These are phyloP conservation scores for Ophiostoma himal-ulmi DNA, from an alignment of 2,329 filamentous ascomycete species.

Conservation along the genomic window DNA sequence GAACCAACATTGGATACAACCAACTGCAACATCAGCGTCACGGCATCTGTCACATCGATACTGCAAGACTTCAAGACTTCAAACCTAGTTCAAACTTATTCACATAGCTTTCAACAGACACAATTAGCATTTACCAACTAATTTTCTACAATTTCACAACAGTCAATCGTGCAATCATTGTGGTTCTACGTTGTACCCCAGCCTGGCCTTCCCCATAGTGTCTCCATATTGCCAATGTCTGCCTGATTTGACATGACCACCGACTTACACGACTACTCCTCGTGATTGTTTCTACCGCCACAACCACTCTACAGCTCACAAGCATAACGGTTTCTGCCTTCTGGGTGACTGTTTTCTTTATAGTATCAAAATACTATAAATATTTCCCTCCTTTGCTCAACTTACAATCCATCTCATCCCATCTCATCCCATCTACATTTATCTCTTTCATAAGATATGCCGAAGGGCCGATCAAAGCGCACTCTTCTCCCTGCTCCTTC, in stretches of 20 bases:
- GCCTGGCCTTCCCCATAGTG: slow-evolving; percentile 7
- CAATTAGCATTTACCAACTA: background rate
- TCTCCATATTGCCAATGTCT: slow-evolving; percentile 15
- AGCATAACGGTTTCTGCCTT: background rate
- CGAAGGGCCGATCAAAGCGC: slow-evolving; percentile 13
- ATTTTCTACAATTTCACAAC: background rate
- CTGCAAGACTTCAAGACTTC: background rate
- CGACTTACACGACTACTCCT: slow-evolving; percentile 18
- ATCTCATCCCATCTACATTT: background rate
- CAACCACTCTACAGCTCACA: background rate
- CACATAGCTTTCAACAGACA: background rate
- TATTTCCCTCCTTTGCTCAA: background rate
- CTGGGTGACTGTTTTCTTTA: too few relatives aligned
- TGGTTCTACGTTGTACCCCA: slow-evolving; percentile 2
- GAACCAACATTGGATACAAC: background rate
- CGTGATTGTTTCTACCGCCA: background rate
- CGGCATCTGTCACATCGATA: background rate
- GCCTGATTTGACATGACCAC: slow-evolving; percentile 18
- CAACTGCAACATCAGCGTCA: background rate
- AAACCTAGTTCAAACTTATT: background rate
- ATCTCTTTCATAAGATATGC: slow-evolving; percentile 10
- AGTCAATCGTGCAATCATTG: background rate
- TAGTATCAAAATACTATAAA: background rate
- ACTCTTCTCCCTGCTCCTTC: slow-evolving; percentile 17
- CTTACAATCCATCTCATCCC: background rate